Evolutionary conservation across 345 rosid genomes (phyloP), one percentile per base, ranked within the genome.

Genomic region (Acer negundo): DNA sequence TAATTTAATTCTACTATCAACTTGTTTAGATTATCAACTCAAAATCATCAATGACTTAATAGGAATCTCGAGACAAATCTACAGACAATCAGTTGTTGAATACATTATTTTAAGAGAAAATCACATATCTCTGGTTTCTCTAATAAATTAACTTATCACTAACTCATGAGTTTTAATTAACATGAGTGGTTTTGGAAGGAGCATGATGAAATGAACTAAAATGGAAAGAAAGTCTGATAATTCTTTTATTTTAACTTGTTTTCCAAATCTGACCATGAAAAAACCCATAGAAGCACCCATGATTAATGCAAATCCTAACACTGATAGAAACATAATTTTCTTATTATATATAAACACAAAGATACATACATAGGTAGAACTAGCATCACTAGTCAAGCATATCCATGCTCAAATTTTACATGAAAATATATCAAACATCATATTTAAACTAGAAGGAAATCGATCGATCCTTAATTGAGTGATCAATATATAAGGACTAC

Each of bases 191-290:
- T 49, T 70, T n/a, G 62, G 19, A 35, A 19, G 22, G 5, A 44
- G 40, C 35, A 44, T 58, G 65, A 44, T 58, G 65, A n/a, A 62
- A 61, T 20, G 22, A 47, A 63, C 69, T 19, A 62, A 74, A 63
- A 74, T 74, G 77, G 70, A 63, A 26, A 46, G 70, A 63, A 26
- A 46, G 62, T 26, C n/a, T 10, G 58, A 49, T 62, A 51, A 55
- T 63, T 56, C 6, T 35, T 15, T 23, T 13, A 23, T 23, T 4
- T 5, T 13, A 10, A 15, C 17, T 19, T 71, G 12, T 15, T 73
- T 73, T 62, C 68, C 58, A 61, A 38, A 61, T 73, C 55, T 61
- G 66, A 55, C 47, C 67, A 61, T 42, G 20, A 8, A 2, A n/a
- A 31, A 28, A 19, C 13, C 28, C 40, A 69, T 11, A 47, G 2